Evolutionary conservation across 1,284 basidiomycete species (phyloP).

Genomic region (Anthracocystis walkeri): DNA sequence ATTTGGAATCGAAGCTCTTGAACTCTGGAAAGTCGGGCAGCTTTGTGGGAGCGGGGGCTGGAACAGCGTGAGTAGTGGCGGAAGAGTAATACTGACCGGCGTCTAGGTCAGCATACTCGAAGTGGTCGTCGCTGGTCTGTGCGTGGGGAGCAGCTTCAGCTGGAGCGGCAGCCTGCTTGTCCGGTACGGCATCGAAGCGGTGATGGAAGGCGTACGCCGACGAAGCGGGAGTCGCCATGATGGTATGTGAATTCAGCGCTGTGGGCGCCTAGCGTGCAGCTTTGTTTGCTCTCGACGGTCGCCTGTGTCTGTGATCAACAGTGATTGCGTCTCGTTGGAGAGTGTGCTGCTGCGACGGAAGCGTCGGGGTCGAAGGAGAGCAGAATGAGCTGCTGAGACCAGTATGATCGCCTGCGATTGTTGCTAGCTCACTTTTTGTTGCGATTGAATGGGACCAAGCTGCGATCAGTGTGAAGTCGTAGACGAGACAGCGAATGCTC

Average conservation of each 20-base stretch:
- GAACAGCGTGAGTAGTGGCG: constrained; percentile 16
- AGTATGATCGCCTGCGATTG: neutral
- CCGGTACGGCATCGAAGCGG: constrained; percentile 35
- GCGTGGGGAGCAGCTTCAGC: neutral
- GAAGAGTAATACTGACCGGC: constrained; percentile 47
- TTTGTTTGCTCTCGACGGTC: neutral
- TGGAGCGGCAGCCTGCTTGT: constrained; percentile 11
- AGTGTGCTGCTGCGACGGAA: neutral
- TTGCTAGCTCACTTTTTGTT: neutral
- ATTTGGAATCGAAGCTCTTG: constrained; percentile 31
- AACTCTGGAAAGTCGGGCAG: constrained; percentile 48
- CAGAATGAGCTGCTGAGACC: constrained; percentile 2
- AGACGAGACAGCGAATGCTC: neutral
- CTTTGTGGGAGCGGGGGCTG: constrained; percentile 16
- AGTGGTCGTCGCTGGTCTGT: constrained; percentile 22
- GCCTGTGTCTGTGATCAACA: neutral
- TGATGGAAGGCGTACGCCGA: constrained; percentile 44
- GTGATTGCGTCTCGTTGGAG: neutral
- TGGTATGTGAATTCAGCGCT: neutral
- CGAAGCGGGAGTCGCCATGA: constrained; percentile 38
- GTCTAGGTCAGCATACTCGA: constrained; percentile 44
- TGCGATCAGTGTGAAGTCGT: neutral
- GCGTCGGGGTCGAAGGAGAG: neutral
- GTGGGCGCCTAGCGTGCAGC: neutral
- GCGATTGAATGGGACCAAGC: neutral